Base-by-base conservation (phyloP, 352 stramenopile species). In the Phytopythium kandeliae region DNA sequence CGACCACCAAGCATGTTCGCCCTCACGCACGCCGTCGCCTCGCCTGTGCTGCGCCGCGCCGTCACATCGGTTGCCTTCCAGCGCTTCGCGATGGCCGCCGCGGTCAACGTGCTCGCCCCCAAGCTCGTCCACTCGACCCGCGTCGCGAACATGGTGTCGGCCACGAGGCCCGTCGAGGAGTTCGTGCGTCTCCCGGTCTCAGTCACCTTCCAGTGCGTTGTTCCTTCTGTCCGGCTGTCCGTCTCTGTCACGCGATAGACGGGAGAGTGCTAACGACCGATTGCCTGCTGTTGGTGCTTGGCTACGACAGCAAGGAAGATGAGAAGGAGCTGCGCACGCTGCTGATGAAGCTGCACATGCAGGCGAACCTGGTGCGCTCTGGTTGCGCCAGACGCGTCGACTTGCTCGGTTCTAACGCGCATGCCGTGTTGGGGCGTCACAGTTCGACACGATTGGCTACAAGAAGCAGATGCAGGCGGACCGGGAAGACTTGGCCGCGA, bases 301-400 rank as follows among this genome's bases (percentile, higher is more conserved):
- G 22, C n/a, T 19, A 30, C 17, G 56, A 19, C 54, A 92, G 82
- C 63, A 91, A 92, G 68, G 69, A 88, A 52, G 82, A 92, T 54
- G 79, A 92, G 65, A 88, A 85, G 67, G 60, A 85, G 33, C 78
- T 92, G 26, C 82, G 82, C 63, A 86, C 85, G 67, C 54, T 92
- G 40, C 62, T 92, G 45, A 67, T 83, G 63, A 92, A 91, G 74
- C 42, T 92, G 54, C 85, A 92, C 65, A 58, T 64, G 5, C 79
- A 92, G 58, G 67, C 79, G 5, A 80, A 88, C 53, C 45, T 65
- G 46, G 67, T 73, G 30, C 34, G 48, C 45, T 4, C 10, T 26
- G 19, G 8, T 30, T 4, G 10, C 4, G 13, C 34, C 2, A 38
- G 13, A 5, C 2, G 7, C 35, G 0, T 1, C 11, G 3, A n/a